These are phyloP conservation scores for Trichoderma sp. DNA, from an alignment of 2,329 filamentous ascomycete species.

Conservation along the genomic window DNA sequence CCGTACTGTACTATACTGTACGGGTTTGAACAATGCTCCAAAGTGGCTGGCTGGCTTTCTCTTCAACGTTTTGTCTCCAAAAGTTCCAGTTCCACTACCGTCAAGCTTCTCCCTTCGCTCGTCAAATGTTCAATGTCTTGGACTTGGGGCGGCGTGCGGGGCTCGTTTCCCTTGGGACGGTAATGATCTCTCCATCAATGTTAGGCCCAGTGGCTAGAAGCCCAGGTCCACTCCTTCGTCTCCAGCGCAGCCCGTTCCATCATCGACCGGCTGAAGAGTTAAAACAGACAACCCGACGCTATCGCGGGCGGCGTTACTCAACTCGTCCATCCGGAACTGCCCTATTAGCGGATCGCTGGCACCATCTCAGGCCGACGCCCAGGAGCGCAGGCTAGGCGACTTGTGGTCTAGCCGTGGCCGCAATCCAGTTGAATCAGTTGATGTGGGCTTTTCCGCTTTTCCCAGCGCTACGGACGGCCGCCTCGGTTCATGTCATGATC, in stretches of 20 bases:
- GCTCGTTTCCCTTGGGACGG: background rate
- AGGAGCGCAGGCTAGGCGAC: background rate
- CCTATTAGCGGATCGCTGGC: constrained; percentile 6
- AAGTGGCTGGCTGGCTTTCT: background rate
- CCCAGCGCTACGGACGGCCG: background rate
- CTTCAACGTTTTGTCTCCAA: background rate
- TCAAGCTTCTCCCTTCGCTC: too few relatives aligned
- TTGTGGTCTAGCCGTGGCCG: background rate
- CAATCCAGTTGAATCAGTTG: background rate
- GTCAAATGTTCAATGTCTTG: background rate
- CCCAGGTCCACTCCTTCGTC: background rate
- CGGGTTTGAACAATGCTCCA: too few relatives aligned
- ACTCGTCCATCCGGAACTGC: background rate
- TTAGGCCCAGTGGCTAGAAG: background rate
- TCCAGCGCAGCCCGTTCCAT: background rate
- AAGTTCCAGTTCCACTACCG: background rate
- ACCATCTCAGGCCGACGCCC: background rate
- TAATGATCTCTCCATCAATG: background rate
- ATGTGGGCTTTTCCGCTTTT: background rate
- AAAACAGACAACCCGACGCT: background rate
- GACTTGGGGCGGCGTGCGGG: background rate
- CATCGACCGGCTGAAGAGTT: background rate
- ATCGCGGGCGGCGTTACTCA: background rate
- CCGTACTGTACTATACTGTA: background rate
- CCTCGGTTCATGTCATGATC: background rate